Base-by-base conservation (phyloP, 2,329 filamentous ascomycete species). In the Fusarium luffae region DNA sequence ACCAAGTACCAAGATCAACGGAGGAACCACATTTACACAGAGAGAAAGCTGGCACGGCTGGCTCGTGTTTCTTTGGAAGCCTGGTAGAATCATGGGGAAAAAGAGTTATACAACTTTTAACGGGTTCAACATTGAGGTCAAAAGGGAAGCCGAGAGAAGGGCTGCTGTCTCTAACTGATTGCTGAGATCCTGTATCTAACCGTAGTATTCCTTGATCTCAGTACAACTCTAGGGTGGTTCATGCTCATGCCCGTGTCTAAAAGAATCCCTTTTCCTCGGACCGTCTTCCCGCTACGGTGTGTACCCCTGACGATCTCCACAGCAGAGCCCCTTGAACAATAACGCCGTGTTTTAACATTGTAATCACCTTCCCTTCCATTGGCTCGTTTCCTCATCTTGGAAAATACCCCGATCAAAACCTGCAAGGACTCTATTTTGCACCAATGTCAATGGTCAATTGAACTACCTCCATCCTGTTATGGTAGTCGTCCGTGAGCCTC, bases 401-500 rank as follows among this genome's bases (percentile, higher is more conserved):
- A 14, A 18, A 8, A 18, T 34, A n/a, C 42, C 40, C 50, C 30
- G 61, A 60, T 54, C 46, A 27, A 37, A 25, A 43, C 55, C 52
- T 34, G 55, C 11, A 40, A 13, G 18, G 25, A 16, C 44, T 44
- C 37, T 43, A 54, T 47, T 58, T 34, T 34, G 67, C 55, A 59
- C 65, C 63, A 57, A 68, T 62, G 59, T 40, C 40, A 5, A 43
- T 42, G 12, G 30, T 28, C n/a, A 16, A 12, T 37, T 12, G 2
- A 18, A 11, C 34, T 56, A 51, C 44, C 41, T 48, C 49, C 27
- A 46, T 49, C 47, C 55, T 30, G 13, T 69, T 70, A 14, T 34
- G 51, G 51, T 23, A 52, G 5, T 55, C 23, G 43, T 58, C 68
- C 68, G 63, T 50, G 21, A 69, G 56, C 68, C 64, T 71, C 68